Conservation (phyloP, 805 yeast genomes). For the Kodamaea leandrae region DNA sequence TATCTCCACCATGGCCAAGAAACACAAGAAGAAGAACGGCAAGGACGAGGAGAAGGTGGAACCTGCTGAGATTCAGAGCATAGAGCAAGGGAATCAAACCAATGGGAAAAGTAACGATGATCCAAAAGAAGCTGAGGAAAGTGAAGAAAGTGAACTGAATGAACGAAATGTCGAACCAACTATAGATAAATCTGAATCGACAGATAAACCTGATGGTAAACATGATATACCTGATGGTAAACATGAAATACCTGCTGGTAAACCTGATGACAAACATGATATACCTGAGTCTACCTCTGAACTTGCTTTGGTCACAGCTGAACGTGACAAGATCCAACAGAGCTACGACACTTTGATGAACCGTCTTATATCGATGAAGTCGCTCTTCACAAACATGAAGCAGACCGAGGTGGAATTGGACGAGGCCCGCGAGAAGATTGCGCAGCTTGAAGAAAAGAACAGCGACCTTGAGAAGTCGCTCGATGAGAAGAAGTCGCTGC, state of each 20-base stretch:
- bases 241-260: neutral
- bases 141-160: too few relatives aligned
- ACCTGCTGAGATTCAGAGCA: neutral
- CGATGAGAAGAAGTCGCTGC: neutral
- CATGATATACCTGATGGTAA: too few relatives aligned
- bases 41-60: neutral
- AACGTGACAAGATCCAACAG: constrained; percentile 55
- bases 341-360: constrained; percentile 62
- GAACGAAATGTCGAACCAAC: too few relatives aligned
- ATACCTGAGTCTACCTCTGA: neutral
- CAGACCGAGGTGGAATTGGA: constrained; percentile 64
- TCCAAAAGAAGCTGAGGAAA: neutral
- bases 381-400: constrained; percentile 70
- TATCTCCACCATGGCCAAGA: constrained; percentile 18
- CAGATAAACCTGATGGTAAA: too few relatives aligned
- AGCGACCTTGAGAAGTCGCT: constrained; percentile 13
- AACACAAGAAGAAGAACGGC: constrained; percentile 17
- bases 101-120: neutral
- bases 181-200: too few relatives aligned
- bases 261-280: neutral
- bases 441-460: constrained; percentile 23
- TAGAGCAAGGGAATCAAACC: neutral
- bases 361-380: constrained; percentile 69
- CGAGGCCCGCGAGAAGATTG: constrained; percentile 43
- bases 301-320: constrained; percentile 22